These are phyloP conservation scores for Ascochyta koolunga DNA, from an alignment of 2,329 filamentous ascomycete species.

Conservation along the genomic window DNA sequence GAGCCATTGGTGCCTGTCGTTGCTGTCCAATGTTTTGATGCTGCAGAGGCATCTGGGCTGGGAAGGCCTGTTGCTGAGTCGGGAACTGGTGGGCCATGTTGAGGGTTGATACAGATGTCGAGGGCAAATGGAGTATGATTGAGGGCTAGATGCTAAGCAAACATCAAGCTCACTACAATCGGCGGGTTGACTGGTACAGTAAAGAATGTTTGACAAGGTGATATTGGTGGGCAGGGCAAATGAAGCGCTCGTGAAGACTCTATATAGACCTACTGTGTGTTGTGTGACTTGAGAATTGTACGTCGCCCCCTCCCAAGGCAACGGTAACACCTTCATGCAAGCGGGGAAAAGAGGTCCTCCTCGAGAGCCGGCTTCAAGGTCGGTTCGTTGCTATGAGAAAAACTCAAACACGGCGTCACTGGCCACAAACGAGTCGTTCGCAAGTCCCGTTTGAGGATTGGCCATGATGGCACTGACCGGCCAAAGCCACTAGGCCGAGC, in stretches of 20 bases:
- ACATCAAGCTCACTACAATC: neutral
- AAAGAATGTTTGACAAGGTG: slow-evolving; percentile 11
- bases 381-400: slow-evolving; percentile 5
- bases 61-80: slow-evolving; percentile 16
- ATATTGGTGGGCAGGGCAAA: slow-evolving; percentile 18
- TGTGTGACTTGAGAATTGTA: slow-evolving; percentile 14
- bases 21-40: slow-evolving; percentile 29
- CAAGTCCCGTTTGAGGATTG: slow-evolving; percentile 22
- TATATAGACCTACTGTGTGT: slow-evolving; percentile 15
- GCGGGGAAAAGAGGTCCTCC: slow-evolving; percentile 14
- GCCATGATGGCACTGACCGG: slow-evolving; percentile 25
- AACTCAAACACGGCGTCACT: slow-evolving; percentile 20
- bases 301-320: slow-evolving; percentile 9
- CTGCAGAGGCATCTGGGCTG: slow-evolving; percentile 13
- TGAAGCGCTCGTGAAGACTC: slow-evolving; percentile 20
- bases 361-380: slow-evolving; percentile 3
- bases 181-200: neutral
- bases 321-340: slow-evolving; percentile 20
- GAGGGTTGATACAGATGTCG: neutral
- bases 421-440: slow-evolving; percentile 16
- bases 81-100: slow-evolving; percentile 21
- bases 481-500: slow-evolving; percentile 26
- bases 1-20: slow-evolving; percentile 19
- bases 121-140: neutral
- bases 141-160: neutral